phyloP scores from a whole-genome alignment of 306 rosid genomes.

The Luffa acutangula region DNA sequence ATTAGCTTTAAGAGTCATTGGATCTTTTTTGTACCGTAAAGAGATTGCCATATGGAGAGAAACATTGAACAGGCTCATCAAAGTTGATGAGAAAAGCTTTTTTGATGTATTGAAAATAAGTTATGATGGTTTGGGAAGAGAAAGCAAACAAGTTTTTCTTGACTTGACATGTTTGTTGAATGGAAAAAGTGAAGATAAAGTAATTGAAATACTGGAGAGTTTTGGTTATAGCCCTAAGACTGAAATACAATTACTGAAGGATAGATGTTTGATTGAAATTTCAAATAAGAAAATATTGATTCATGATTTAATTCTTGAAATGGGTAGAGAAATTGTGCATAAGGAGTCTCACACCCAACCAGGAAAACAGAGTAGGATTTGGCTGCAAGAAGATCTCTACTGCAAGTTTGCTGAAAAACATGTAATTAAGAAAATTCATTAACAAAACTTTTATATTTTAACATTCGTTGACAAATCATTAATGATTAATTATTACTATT shows the following conservation, averaged over 20 bases:
- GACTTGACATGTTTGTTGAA: background rate
- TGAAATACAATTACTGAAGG: background rate
- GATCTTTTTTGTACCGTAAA: background rate
- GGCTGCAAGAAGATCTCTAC: background rate
- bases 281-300: background rate
- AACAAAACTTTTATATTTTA: background rate
- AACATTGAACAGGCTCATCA: background rate
- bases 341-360: background rate
- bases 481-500: background rate
- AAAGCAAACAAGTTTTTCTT: background rate
- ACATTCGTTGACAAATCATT: background rate
- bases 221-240: background rate
- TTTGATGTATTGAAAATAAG: background rate
- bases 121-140: background rate
- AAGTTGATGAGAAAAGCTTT: background rate
- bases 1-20: background rate
- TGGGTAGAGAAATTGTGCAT: slow-evolving; percentile 9
- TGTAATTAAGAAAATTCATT: background rate
- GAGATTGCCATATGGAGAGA: background rate
- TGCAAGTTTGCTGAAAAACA: background rate
- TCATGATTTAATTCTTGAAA: slow-evolving; percentile 5
- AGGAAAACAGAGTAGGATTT: background rate
- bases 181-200: background rate
- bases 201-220: background rate
- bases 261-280: background rate